Evolutionary conservation across 2,329 filamentous ascomycete species (phyloP), one percentile per base, ranked within the genome.

Genomic region (Thelonectria olida): DNA sequence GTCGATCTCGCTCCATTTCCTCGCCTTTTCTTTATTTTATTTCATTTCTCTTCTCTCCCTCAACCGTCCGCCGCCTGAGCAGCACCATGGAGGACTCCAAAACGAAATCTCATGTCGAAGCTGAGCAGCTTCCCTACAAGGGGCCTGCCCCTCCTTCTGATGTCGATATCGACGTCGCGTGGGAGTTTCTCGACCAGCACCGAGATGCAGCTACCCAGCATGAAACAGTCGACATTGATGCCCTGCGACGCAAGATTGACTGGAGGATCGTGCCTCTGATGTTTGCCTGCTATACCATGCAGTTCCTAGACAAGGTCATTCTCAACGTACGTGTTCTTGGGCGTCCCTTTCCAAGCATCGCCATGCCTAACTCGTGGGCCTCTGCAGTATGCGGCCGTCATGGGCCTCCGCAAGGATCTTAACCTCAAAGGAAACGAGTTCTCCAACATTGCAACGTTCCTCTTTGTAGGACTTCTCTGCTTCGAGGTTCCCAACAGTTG

Each of bases 301-400:
- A 89, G 68, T 88, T 88, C 66, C 77, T 89, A 44, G 87, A 89
- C 77, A 90, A 90, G 75, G 84, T 88, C 61, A 81, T 86, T 25
- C 80, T 89, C 44, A 89, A 89, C 67, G 85, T 88, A 52, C 70
- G 83, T 76, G 31, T 25, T 28, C 8, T 13, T 27, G 42, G 17
- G 20, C 38, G 38, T 27, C 50, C 39, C 57, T 62, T 25, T 39
- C 34, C 31, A 10, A 34, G 47, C 28, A 34, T 41, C n/a, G 7
- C 22, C 28, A 2, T 4, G 7, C n/a, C 38, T 65, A 22, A 58
- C 58, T 50, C 20, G 31, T 39, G n/a, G 23, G 36, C 19, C 8
- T 34, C 7, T 31, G 7, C 72, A 88, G 83, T 90, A 90, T 69
- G 87, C 86, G 17, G 85, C 84, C 61, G 86, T 91, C 52, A 91